Conservation (phyloP, 2,329 filamentous ascomycete species). For the Aspergillus latus region DNA sequence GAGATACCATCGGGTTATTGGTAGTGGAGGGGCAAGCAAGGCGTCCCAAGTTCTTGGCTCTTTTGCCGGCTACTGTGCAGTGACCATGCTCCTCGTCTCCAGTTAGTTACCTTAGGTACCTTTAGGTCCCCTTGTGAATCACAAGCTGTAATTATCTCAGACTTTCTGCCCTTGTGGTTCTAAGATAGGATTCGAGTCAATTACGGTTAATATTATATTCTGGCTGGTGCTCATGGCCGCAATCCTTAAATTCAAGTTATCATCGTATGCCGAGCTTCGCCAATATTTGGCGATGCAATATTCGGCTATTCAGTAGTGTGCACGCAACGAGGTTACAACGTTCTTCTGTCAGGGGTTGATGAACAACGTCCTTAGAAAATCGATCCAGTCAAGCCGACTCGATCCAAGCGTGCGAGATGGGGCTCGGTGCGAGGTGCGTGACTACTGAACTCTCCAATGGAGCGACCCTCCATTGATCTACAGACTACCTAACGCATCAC, state of each 20-base stretch:
- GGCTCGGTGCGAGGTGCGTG: not conserved
- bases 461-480: constrained; percentile 2
- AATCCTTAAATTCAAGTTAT: not conserved
- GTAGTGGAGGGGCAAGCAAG: constrained; percentile 6
- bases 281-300: not conserved
- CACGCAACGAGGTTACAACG: not conserved
- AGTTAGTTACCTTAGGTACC: no score
- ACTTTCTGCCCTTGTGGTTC: not conserved
- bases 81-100: no score
- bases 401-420: not conserved
- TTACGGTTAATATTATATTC: not conserved
- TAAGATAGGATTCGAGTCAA: not conserved
- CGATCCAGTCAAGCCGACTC: not conserved
- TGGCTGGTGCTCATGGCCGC: not conserved
- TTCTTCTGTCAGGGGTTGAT: not conserved
- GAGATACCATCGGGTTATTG: not conserved
- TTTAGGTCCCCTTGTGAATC: no score
- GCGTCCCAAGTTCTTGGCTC: constrained; percentile 5
- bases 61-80: not conserved
- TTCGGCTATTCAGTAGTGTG: not conserved
- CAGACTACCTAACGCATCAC: not conserved
- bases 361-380: not conserved
- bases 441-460: not conserved
- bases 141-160: not conserved
- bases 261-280: not conserved